Conservation (phyloP, 768 basidiomycete species). For the Rhodotorula toruloides region DNA sequence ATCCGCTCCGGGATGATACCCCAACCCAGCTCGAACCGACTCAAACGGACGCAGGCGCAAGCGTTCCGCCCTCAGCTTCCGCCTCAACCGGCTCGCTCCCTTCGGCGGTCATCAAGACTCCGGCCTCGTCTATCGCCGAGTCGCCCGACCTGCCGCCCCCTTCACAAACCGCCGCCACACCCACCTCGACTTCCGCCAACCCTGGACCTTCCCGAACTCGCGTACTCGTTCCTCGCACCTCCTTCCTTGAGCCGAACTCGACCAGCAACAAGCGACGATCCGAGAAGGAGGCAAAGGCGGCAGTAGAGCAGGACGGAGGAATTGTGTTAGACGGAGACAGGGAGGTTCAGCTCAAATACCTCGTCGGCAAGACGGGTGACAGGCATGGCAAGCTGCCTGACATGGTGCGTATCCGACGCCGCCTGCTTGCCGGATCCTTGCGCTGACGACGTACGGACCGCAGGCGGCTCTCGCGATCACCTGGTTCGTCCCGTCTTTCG, state of each 20-base stretch:
- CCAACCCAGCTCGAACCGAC: neutral
- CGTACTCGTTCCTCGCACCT: conserved; percentile 2
- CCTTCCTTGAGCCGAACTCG: neutral
- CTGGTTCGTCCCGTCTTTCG: conserved; percentile 34
- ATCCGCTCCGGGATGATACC: neutral
- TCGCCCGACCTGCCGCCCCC: neutral
- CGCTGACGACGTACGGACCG: no score
- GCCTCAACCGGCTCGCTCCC: conserved; percentile 10
- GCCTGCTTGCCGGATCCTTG: no score
- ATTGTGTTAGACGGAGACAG: conserved; percentile 31
- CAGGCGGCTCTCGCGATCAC: conserved; percentile 29
- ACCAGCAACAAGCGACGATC: neutral
- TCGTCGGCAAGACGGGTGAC: conserved; percentile 30
- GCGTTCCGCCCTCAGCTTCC: neutral
- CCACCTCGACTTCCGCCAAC: neutral
- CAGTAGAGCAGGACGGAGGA: conserved; percentile 7
- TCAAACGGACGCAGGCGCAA: neutral
- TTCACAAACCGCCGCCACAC: neutral
- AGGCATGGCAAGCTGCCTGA: conserved; percentile 24
- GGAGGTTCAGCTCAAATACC: conserved; percentile 19
- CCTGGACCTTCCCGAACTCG: neutral
- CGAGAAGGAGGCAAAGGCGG: neutral
- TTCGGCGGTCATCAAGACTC: neutral
- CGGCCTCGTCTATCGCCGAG: neutral
- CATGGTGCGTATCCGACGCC: conserved; percentile 24